Evolutionary conservation across 139 green algal species (phyloP), one percentile per base, ranked within the genome.

Genomic region (Chlorella ohadii): DNA sequence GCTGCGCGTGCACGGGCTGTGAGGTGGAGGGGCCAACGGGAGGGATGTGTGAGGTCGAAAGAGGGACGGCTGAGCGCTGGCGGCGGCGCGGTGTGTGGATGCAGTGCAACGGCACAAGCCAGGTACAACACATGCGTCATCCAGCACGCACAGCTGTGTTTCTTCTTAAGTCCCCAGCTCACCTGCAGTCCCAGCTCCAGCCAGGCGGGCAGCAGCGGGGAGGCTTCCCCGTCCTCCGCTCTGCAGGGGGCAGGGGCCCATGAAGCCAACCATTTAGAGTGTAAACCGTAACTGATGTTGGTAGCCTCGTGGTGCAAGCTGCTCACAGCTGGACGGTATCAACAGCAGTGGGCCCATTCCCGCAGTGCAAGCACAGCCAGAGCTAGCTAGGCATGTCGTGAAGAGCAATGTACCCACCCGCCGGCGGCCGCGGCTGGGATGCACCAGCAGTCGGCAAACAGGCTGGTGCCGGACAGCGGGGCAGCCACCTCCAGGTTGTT

Each of bases 141-240:
- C 22, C 22, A 31, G 20, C 28, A 31, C 22, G 11, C 7, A 55
- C 44, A 55, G 44, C 44, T 55, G 44, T n/a, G 44, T 11, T 55
- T 6, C 44, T 55, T 11, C 44, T 55, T 11, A 59, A 59, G 2
- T 13, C 51, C 70, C 1, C 90, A 61, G 0, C 85, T 71, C 17
- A 91, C 91, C 77, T 89, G 85, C 28, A 96, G 82, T 13, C 82
- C 71, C 81, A 95, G 94, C 81, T 96, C 94, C 28, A 97, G 81
- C 94, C 93, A 97, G 12, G 88, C 87, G 5, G 93, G 90, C 81
- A 98, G 88, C 78, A 96, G 72, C 9, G 94, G 94, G 0, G 89
- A 94, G 1, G 94, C 91, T 38, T 88, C 82, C 44, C 86, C 86
- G 6, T 89, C 77, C 59, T 85, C 66, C 3, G 83, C 81, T 28